Base-by-base conservation (phyloP, 305 asterid species). In the Rubia tinctorum region DNA sequence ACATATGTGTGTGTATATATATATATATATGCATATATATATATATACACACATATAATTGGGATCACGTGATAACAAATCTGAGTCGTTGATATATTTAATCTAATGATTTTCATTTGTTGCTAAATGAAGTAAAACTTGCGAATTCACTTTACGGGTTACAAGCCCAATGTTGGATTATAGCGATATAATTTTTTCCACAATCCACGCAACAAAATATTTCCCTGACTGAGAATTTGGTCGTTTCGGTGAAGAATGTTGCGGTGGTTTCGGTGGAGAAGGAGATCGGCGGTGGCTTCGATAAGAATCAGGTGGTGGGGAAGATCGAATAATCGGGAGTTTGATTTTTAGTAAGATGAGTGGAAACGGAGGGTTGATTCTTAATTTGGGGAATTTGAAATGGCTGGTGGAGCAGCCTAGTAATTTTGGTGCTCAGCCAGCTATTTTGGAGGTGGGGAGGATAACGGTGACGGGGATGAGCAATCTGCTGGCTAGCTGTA, bases 371-470 rank as follows among this genome's bases (percentile, higher is more conserved):
- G 90, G 95, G 98, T 97, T 51, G 91, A 93, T 82, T 82, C 30
- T 27, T 27, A 2, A 27, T 27, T 27, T 27, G 30, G 30, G 30
- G 30, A 2, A 27, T 27, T 27, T 93, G 87, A 91, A 88, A 80
- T 93, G 98, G 97, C 88, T 93, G 74, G 94, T 93, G 69, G 97
- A 93, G 84, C 95, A 88, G 73, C 89, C 87, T 17, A 72, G 14
- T 42, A 72, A 61, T 75, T 79, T 76, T 39, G 84, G 84, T 25
- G 80, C 72, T 40, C 87, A 84, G 69, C 85, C 71, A 65, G 79
- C 72, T 75, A 81, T 84, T 71, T 82, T 89, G 0, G 96, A 89
- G 82, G 68, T 66, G 1, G 93, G 89, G 43, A 75, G 80, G 83
- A 78, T 76, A 12, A 86, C 85, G 20, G 92, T 89, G 82, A 85